These are phyloP conservation scores for Akanthomyces uredinophilus DNA, from an alignment of 2,329 filamentous ascomycete genomes.

Conservation along the genomic window DNA sequence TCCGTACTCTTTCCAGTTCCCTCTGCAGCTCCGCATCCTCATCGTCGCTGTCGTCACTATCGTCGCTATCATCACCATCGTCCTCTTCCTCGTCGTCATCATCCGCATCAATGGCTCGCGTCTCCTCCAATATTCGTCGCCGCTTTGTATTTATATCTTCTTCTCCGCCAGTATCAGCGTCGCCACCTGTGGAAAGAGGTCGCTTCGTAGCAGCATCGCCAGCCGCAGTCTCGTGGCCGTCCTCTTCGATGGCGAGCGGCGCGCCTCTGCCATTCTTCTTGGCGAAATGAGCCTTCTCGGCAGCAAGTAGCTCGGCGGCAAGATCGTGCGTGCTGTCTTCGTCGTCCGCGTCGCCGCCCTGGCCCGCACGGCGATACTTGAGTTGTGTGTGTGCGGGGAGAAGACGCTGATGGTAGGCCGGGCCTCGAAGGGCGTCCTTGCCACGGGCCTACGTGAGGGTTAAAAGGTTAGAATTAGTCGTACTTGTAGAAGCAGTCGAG, in stretches of 20 bases:
- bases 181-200: conserved; percentile 30
- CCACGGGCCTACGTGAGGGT: conserved; percentile 64
- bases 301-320: conserved; percentile 80
- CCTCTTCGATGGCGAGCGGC: conserved; percentile 39
- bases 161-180: conserved; percentile 30
- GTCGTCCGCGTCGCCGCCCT: conserved; percentile 71
- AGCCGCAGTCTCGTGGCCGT: conserved; percentile 37
- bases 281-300: conserved; percentile 81
- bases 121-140: conserved; percentile 80
- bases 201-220: conserved; percentile 52
- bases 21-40: conserved; percentile 75
- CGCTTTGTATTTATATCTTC: conserved; percentile 78
- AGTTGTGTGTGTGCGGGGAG: conserved; percentile 90
- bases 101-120: conserved; percentile 77
- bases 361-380: conserved; percentile 81
- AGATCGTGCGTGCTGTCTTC: conserved; percentile 73
- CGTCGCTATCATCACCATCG: conserved; percentile 41
- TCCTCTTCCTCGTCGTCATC: conserved; percentile 57
- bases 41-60: conserved; percentile 45
- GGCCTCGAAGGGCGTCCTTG: conserved; percentile 89
- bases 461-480: background rate
- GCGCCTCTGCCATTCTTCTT: conserved; percentile 67
- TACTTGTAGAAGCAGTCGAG: conserved; percentile 17
- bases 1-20: conserved; percentile 90
- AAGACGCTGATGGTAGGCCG: conserved; percentile 92